phyloP scores from a whole-genome alignment of 768 basidiomycete species.

The Termitomyces sp. region DNA sequence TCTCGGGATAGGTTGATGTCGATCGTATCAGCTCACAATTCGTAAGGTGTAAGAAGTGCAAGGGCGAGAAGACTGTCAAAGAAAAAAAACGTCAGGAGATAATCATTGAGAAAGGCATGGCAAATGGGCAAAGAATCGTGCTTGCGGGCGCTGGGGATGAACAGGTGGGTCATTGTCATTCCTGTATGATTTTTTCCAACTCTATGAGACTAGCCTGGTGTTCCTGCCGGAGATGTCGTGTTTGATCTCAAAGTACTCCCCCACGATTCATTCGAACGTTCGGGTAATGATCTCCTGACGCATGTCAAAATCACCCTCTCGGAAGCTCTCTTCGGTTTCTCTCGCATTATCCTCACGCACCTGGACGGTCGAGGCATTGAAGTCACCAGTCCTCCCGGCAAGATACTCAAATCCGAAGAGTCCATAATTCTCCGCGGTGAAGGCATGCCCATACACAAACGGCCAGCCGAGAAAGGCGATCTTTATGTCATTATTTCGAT shows the following conservation, averaged over 20 bases:
- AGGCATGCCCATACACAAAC: slow-evolving; percentile 83
- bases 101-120: slow-evolving; percentile 82
- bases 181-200: not conserved
- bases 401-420: slow-evolving; percentile 70
- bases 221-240: slow-evolving; percentile 87
- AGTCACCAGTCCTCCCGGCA: slow-evolving; percentile 67
- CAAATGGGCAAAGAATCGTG: slow-evolving; percentile 78
- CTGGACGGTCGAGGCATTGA: slow-evolving; percentile 91
- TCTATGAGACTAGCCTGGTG: slow-evolving; percentile 54
- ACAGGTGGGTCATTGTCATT: slow-evolving; percentile 41
- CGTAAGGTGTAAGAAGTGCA: slow-evolving; percentile 90
- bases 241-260: slow-evolving; percentile 66
- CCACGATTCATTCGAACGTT: slow-evolving; percentile 81
- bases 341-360: slow-evolving; percentile 84
- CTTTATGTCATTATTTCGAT: slow-evolving; percentile 78
- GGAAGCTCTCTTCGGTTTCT: slow-evolving; percentile 94
- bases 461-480: slow-evolving; percentile 67
- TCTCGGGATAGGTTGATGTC: not conserved
- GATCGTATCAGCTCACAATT: not conserved
- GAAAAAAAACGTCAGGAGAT: slow-evolving; percentile 91
- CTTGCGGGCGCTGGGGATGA: slow-evolving; percentile 92
- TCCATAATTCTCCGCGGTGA: slow-evolving; percentile 76
- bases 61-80: slow-evolving; percentile 75
- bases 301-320: slow-evolving; percentile 84
- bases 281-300: slow-evolving; percentile 75